These are phyloP conservation scores for Nannizziopsis barbatae DNA, from an alignment of 2,329 filamentous ascomycete genomes.

Conservation along the genomic window DNA sequence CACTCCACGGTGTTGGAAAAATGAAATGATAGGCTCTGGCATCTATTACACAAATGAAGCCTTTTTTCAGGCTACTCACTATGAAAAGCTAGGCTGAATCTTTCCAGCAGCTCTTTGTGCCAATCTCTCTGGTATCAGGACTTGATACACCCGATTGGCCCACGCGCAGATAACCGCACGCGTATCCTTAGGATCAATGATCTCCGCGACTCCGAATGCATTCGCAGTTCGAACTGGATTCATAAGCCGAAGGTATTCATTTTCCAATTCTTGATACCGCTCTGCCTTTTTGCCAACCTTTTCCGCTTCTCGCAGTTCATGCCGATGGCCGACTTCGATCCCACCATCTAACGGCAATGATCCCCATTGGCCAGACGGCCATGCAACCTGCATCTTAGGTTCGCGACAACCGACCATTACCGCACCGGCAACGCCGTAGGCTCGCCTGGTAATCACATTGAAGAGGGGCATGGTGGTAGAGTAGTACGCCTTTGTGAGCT, in stretches of 20 bases:
- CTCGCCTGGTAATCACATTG: constrained; percentile 50
- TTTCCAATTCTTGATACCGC: constrained; percentile 47
- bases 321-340: constrained; percentile 53
- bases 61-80: neutral
- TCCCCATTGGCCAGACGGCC: constrained; percentile 54
- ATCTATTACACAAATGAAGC: neutral
- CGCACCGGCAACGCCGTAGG: constrained; percentile 53
- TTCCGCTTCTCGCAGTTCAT: constrained; percentile 47
- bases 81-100: constrained; percentile 35
- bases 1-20: constrained; percentile 49
- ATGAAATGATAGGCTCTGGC: constrained; percentile 24
- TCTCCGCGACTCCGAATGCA: constrained; percentile 53
- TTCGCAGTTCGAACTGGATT: constrained; percentile 55
- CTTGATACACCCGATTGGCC: constrained; percentile 46
- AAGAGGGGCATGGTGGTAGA: constrained; percentile 53
- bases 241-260: constrained; percentile 51
- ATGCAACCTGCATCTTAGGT: constrained; percentile 50
- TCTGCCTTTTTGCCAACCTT: constrained; percentile 41
- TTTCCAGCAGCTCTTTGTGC: constrained; percentile 32
- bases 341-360: constrained; percentile 52
- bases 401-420: constrained; percentile 54
- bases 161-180: constrained; percentile 46
- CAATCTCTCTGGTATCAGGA: constrained; percentile 42
- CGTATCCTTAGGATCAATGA: constrained; percentile 52
- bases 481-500: constrained; percentile 51